A percentile compares a stretch with the other conserved stretches of the same genome.
Evolutionary conservation across 2,329 filamentous ascomycete species (phyloP).

Genomic region (Corynespora cassiicola): DNA sequence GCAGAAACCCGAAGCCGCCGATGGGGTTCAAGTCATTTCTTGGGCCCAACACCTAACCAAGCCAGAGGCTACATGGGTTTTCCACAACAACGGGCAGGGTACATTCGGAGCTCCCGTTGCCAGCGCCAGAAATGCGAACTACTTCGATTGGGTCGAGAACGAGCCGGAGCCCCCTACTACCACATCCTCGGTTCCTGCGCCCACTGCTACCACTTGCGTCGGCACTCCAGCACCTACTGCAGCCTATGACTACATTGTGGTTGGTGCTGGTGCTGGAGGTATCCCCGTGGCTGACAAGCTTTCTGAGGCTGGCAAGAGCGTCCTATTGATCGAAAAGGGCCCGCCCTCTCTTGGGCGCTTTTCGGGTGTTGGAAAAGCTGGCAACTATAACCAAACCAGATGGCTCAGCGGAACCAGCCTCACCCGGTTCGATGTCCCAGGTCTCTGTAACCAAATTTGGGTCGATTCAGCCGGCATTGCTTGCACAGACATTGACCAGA

Average conservation of each 20-base stretch:
- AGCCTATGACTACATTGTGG: slow-evolving; percentile 69
- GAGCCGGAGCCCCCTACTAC: slow-evolving; percentile 33
- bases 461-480: slow-evolving; percentile 67
- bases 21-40: slow-evolving; percentile 55
- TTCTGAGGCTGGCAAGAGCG: slow-evolving; percentile 68
- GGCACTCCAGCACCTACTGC: slow-evolving; percentile 47
- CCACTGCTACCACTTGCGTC: slow-evolving; percentile 42
- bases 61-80: slow-evolving; percentile 51
- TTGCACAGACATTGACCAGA: slow-evolving; percentile 74
- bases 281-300: slow-evolving; percentile 67
- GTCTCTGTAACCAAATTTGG: slow-evolving; percentile 75
- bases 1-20: slow-evolving; percentile 47
- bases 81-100: slow-evolving; percentile 62
- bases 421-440: slow-evolving; percentile 75
- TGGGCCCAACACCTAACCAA: slow-evolving; percentile 59
- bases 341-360: slow-evolving; percentile 68
- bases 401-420: slow-evolving; percentile 69
- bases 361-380: slow-evolving; percentile 65
- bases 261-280: slow-evolving; percentile 68
- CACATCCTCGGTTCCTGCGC: slow-evolving; percentile 25
- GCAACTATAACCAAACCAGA: too few relatives aligned
- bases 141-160: slow-evolving; percentile 47
- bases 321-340: slow-evolving; percentile 62
- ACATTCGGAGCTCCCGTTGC: slow-evolving; percentile 58
- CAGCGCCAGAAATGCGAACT: slow-evolving; percentile 52